Evolutionary conservation across 2,329 filamentous ascomycete genomes (phyloP).

Genomic region (Ustilaginoidea virens): DNA sequence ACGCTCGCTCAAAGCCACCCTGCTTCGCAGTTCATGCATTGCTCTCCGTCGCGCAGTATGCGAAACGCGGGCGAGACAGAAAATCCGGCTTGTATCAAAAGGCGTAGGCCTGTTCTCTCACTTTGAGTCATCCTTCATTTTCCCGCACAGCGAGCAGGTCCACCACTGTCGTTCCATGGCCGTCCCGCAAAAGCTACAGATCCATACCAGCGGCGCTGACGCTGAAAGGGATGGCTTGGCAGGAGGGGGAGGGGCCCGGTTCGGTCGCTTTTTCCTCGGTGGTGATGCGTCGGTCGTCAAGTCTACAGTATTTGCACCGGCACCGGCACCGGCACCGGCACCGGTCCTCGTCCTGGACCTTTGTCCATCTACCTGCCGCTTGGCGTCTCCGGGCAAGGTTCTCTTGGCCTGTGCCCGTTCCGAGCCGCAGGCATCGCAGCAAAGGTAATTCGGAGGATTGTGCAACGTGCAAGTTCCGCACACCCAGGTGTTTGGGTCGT

Average conservation of each 20-base stretch:
- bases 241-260: no score
- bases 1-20: no score
- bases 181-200: slow-evolving; percentile 35
- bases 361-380: no score
- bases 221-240: background rate
- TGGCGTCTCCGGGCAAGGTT: slow-evolving; percentile 3
- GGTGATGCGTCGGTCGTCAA: slow-evolving; percentile 16
- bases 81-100: background rate
- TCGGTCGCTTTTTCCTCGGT: slow-evolving; percentile 9
- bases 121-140: slow-evolving; percentile 34
- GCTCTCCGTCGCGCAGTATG: no score
- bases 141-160: slow-evolving; percentile 39
- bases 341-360: no score
- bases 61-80: no score
- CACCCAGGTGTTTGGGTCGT: slow-evolving; percentile 25
- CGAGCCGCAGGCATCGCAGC: slow-evolving; percentile 40
- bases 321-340: no score
- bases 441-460: slow-evolving; percentile 34
- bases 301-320: slow-evolving; percentile 14
- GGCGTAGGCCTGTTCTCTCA: background rate
- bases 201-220: slow-evolving; percentile 25
- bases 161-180: slow-evolving; percentile 39
- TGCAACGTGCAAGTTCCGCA: slow-evolving; percentile 41
- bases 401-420: slow-evolving; percentile 17
- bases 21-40: no score